These are phyloP conservation scores for Vitellaria paradoxa DNA, from an alignment of 179 eudicot genomes.

Conservation along the genomic window DNA sequence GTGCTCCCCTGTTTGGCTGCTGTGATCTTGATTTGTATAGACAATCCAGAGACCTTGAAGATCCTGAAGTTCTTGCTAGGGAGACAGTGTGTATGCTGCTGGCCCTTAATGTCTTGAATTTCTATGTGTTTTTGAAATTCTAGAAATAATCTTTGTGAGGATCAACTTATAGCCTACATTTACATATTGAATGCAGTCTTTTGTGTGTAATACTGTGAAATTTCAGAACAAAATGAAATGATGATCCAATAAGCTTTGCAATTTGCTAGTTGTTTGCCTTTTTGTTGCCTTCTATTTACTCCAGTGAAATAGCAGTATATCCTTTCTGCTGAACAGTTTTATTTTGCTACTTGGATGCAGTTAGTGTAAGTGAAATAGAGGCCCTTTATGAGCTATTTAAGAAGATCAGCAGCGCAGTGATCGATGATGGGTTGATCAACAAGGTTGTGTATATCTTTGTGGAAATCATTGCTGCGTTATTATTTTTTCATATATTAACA, in stretches of 20 bases:
- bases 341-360: slow-evolving; percentile 39
- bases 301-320: neutral
- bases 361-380: slow-evolving; percentile 95
- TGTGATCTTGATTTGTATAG: slow-evolving; percentile 46
- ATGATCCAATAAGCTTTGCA: neutral
- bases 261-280: neutral
- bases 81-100: slow-evolving; percentile 54
- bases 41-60: slow-evolving; percentile 47
- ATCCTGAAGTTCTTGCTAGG: slow-evolving; percentile 53
- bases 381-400: slow-evolving; percentile 96
- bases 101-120: neutral
- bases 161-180: neutral
- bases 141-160: neutral
- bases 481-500: neutral
- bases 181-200: neutral
- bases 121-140: slow-evolving; percentile 5
- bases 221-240: neutral
- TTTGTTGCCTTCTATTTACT: neutral
- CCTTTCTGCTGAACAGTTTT: neutral
- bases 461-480: neutral
- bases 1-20: slow-evolving; percentile 36
- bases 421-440: slow-evolving; percentile 88
- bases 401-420: slow-evolving; percentile 90
- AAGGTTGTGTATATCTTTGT: slow-evolving; percentile 42
- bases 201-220: neutral